A percentile compares a stretch with the other conserved stretches of the same genome.
phyloP scores from a whole-genome alignment of 2,329 filamentous ascomycete genomes.

The Samsoniella hepiali region DNA sequence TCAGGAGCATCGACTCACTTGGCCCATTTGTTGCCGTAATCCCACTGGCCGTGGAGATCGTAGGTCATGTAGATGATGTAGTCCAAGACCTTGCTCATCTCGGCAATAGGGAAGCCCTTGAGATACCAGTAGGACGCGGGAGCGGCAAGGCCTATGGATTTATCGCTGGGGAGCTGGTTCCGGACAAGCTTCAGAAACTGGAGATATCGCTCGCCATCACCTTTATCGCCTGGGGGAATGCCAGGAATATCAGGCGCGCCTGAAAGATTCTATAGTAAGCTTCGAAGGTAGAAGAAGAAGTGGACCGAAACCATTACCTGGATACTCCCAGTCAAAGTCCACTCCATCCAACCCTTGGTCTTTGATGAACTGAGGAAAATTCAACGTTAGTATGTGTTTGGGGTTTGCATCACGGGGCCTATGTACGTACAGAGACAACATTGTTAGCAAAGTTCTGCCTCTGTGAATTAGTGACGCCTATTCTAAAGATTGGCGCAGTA shows the following conservation, averaged over 20 bases:
- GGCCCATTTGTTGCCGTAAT: constrained; percentile 27
- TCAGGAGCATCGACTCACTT: neutral
- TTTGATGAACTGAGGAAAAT: constrained; percentile 30
- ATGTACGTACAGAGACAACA: constrained; percentile 20
- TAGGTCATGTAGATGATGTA: constrained; percentile 68
- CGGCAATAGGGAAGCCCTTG: constrained; percentile 42
- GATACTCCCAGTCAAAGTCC: constrained; percentile 32
- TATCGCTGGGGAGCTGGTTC: constrained; percentile 19
- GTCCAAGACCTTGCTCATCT: constrained; percentile 49
- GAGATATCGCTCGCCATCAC: constrained; percentile 33
- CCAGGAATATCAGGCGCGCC: constrained; percentile 25
- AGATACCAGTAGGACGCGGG: constrained; percentile 44
- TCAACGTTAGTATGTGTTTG: too few relatives aligned
- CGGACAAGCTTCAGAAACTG: constrained; percentile 27
- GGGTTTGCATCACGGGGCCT: too few relatives aligned
- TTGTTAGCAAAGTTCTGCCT: constrained; percentile 34
- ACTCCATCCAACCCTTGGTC: constrained; percentile 33
- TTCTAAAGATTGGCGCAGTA: constrained; percentile 36
- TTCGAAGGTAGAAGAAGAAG: neutral
- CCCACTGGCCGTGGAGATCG: constrained; percentile 69
- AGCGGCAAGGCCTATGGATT: constrained; percentile 25
- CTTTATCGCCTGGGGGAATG: constrained; percentile 24
- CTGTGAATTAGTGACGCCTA: constrained; percentile 26
- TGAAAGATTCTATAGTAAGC: neutral
- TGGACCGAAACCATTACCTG: neutral